Base-by-base conservation (phyloP, 768 basidiomycete genomes). In the Russula earlei region DNA sequence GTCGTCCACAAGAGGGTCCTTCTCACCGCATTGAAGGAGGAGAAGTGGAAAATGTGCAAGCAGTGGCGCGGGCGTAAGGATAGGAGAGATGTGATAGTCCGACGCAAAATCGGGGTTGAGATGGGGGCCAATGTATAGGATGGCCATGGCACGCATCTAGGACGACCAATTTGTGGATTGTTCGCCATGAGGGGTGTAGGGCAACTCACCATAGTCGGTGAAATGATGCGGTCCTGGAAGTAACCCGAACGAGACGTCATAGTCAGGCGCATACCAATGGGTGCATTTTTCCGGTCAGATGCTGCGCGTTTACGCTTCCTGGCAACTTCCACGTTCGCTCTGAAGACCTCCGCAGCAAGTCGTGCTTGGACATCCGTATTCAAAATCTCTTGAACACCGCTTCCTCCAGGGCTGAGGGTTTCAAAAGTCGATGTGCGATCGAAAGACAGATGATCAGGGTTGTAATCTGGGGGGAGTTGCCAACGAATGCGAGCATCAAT, bases 131-230 rank as follows among this genome's bases (percentile, higher is more conserved):
- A 99, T 87, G 71, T 96, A 96, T 60, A 95, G 72, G 66, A 96
- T 94, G 3, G 95, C 95, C 96, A 99, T 99, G 0, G 95, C 94
- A 34, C 96, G 89, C 91, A 97, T 97, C 95, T 98, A 64, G 44
- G 20, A 57, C 24, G 29, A 37, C 33, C 37, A 34, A 56, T 40
- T 36, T 52, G 15, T 5, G 56, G 38, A 27, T 29, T 20, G 36
- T 54, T 49, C 43, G n/a, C 20, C 27, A 37, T 50, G 56, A 44
- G 40, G 25, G 19, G 51, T 34, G 25, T 42, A 25, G 19, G 49
- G 29, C 20, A 62, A 71, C 89, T 65, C 67, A 95, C 95, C 94
- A 99, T 97, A 65, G 87, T 89, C 0, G 96, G 95, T 3, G 93
- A 85, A 58, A 99, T 82, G 64, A 97, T 87, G 49, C 91, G 75